Conservation (phyloP, 768 basidiomycete species). For the Suillus clintonianus region DNA sequence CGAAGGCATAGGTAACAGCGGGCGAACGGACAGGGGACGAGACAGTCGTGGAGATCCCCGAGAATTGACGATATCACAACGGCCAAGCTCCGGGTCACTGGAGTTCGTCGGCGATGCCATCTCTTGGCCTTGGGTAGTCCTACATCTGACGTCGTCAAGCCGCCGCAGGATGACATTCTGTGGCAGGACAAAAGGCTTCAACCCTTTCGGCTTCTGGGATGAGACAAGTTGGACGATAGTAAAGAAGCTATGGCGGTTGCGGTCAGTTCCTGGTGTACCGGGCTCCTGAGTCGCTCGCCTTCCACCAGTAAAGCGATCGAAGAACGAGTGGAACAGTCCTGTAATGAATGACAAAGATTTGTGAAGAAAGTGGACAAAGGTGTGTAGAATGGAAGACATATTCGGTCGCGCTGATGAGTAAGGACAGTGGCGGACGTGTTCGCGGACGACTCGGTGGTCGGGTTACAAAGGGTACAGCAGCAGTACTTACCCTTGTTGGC, state of each 20-base stretch:
- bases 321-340: conserved; percentile 29
- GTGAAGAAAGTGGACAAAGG: conserved; percentile 18
- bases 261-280: neutral
- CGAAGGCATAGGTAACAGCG: neutral
- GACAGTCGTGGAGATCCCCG: neutral
- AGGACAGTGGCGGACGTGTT: conserved; percentile 13
- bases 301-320: conserved; percentile 19
- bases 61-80: neutral
- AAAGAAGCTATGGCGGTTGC: neutral
- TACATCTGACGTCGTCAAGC: neutral
- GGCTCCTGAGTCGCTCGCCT: conserved; percentile 11
- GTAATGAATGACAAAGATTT: conserved; percentile 24
- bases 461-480: neutral
- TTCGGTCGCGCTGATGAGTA: conserved; percentile 12
- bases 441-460: neutral
- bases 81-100: conserved; percentile 1
- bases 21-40: neutral
- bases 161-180: neutral
- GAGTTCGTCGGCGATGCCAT: neutral
- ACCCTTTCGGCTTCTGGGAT: neutral
- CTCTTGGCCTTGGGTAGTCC: neutral
- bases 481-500: neutral
- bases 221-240: neutral
- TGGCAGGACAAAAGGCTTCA: neutral
- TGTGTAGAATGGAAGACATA: conserved; percentile 13